These are phyloP conservation scores for Diaporthe batatas DNA, from an alignment of 2,329 filamentous ascomycete species.

Conservation along the genomic window DNA sequence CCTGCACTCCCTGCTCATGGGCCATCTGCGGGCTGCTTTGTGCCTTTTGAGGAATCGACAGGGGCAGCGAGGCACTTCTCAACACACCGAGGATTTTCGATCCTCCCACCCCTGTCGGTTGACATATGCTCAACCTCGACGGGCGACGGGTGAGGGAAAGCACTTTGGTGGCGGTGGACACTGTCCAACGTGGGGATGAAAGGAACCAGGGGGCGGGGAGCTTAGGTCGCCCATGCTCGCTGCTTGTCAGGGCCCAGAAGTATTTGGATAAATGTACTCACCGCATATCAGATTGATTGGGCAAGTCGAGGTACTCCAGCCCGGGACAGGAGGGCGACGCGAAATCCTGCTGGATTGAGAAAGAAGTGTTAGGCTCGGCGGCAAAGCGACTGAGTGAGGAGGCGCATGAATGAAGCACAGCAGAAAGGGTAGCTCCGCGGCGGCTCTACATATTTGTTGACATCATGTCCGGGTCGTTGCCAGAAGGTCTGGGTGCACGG, in stretches of 20 bases:
- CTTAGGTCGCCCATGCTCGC: background rate
- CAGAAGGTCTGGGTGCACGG: constrained; percentile 28
- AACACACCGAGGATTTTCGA: constrained; percentile 27
- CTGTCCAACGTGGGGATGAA: constrained; percentile 13
- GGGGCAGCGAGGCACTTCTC: constrained; percentile 22
- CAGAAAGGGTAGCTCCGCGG: constrained; percentile 16
- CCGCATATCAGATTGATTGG: constrained; percentile 67
- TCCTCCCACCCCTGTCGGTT: constrained; percentile 33
- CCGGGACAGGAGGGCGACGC: constrained; percentile 64
- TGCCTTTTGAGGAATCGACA: constrained; percentile 25
- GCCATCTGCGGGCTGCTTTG: constrained; percentile 27
- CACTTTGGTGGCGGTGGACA: constrained; percentile 34
- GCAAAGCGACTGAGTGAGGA: constrained; percentile 7
- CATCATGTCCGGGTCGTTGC: constrained; percentile 14
- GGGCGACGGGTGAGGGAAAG: constrained; percentile 40
- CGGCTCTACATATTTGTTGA: constrained; percentile 38
- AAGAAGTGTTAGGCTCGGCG: constrained; percentile 48
- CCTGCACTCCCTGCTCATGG: constrained; percentile 33
- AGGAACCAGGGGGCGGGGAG: background rate
- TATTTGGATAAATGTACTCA: constrained; percentile 52
- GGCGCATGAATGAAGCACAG: constrained; percentile 40
- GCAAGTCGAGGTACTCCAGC: constrained; percentile 68
- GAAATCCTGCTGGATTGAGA: constrained; percentile 63
- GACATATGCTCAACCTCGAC: constrained; percentile 28
- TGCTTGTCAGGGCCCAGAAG: background rate